These are phyloP conservation scores for Chrysoporthe deuterocubensis DNA, from an alignment of 2,329 filamentous ascomycete genomes.

Conservation along the genomic window DNA sequence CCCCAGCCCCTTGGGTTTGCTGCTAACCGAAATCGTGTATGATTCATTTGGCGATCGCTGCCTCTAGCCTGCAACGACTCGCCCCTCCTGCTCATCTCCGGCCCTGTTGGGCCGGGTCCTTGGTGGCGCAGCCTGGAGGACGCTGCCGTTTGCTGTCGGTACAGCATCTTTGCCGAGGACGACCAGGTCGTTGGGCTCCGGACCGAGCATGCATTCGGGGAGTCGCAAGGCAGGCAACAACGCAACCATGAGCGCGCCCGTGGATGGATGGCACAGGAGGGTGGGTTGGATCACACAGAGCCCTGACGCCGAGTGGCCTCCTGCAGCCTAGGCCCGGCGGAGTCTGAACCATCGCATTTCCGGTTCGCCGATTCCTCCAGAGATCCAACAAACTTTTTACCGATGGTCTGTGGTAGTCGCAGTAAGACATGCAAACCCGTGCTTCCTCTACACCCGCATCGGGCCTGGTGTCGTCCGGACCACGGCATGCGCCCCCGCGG, in stretches of 20 bases:
- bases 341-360: not conserved
- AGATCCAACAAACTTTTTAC: not conserved
- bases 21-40: constrained; percentile 15
- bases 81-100: constrained; percentile 18
- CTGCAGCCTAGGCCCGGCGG: constrained; percentile 16
- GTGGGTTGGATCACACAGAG: constrained; percentile 5
- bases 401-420: not conserved
- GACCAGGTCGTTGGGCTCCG: not conserved
- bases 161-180: not conserved
- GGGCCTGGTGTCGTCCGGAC: constrained; percentile 15
- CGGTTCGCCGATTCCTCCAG: constrained; percentile 21
- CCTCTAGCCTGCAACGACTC: constrained; percentile 7
- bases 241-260: constrained; percentile 7
- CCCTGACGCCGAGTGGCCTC: constrained; percentile 8
- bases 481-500: constrained; percentile 10
- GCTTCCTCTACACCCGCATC: not conserved
- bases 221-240: constrained; percentile 1
- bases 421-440: constrained; percentile 15
- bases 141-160: constrained; percentile 3
- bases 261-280: not conserved
- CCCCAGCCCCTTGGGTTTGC: constrained; percentile 19
- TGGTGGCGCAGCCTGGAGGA: not conserved
- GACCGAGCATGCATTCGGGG: not conserved
- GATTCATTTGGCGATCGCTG: constrained; percentile 14
- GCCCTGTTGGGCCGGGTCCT: not conserved